Evolutionary conservation across 306 rosid species (phyloP).

Genomic region (Gillenia trifoliata): DNA sequence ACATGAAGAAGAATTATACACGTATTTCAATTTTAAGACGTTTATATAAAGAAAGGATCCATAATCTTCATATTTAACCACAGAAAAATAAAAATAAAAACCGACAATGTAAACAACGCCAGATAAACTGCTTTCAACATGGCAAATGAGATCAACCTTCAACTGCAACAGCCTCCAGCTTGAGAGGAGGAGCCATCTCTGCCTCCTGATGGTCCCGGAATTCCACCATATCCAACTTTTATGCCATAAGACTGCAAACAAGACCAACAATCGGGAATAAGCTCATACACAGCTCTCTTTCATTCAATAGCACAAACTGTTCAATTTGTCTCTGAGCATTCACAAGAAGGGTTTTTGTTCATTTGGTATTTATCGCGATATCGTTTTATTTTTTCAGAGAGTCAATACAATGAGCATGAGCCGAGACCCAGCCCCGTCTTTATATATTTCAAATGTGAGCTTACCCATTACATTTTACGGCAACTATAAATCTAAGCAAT

Average conservation of each 20-base stretch:
- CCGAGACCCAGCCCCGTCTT: background rate
- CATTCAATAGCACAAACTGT: background rate
- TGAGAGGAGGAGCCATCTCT: slow-evolving; percentile 86
- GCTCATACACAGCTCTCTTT: background rate
- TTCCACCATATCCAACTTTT: slow-evolving; percentile 95
- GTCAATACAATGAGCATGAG: background rate
- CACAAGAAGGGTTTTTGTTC: background rate
- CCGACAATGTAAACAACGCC: slow-evolving; percentile 10
- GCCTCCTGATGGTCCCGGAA: slow-evolving; percentile 96
- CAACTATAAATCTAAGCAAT: background rate
- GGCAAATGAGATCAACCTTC: slow-evolving; percentile 32
- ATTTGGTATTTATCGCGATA: background rate
- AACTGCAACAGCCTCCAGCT: slow-evolving; percentile 85
- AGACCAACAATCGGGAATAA: slow-evolving; percentile 22
- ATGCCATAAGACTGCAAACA: slow-evolving; percentile 90
- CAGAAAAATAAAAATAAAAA: background rate
- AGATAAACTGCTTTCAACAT: slow-evolving; percentile 18
- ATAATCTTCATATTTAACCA: slow-evolving; percentile 35
- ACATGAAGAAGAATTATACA: slow-evolving; percentile 45
- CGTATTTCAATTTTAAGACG: slow-evolving; percentile 29
- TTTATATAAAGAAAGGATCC: slow-evolving; percentile 10
- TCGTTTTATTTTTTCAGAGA: background rate
- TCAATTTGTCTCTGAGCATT: background rate
- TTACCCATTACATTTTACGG: background rate
- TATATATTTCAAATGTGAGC: background rate